Base-by-base conservation (phyloP, 192 early-diverging fungal species). In the Backusella macrospora region DNA sequence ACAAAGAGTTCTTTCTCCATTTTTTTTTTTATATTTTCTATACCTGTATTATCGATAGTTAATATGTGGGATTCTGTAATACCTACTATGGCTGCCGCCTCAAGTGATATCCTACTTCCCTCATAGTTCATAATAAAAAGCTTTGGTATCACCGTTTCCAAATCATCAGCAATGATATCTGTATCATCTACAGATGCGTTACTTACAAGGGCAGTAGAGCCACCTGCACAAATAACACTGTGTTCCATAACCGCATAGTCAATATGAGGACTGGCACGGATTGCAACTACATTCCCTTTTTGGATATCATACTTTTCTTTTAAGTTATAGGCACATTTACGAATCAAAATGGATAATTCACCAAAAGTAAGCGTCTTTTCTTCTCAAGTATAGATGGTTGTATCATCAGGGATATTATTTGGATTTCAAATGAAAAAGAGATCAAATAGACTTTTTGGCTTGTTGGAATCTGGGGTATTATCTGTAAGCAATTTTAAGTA, bases 401-500 rank as follows among this genome's bases (percentile, higher is more conserved):
- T 10, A 23, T 55, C 49, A 26, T 55, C 49, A 4, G 49, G 49
- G 23, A 55, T 23, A 6, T 55, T 23, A 21, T 55, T 55, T 55
- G 49, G 49, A 21, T 55, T 55, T 55, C 23, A 21, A 21, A 55
- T 15, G 10, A 55, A 55, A 0, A 55, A 23, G 23, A 55, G 49
- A 21, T 55, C 49, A 55, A 55, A 55, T 55, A 0, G 3, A 55
- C 21, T 55, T 8, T n/a, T 55, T 8, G 49, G 49, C 12, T 55
- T 21, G 23, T 26, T 21, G 18, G 9, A 12, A 23, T 10, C 40
- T 21, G 18, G 21, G 18, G 4, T 55, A 4, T 7, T 55, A 42
- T 55, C 49, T 55, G 49, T 12, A 55, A 55, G 49, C 49, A 55
- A n/a, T n/a, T n/a, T n/a, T n/a, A n/a, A n/a, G n/a, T n/a, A n/a